Percentiles rank a stretch among this genome's conserved stretches.
Conservation (phyloP, 208 protist genomes). For the Wallacemonas sp. region DNA sequence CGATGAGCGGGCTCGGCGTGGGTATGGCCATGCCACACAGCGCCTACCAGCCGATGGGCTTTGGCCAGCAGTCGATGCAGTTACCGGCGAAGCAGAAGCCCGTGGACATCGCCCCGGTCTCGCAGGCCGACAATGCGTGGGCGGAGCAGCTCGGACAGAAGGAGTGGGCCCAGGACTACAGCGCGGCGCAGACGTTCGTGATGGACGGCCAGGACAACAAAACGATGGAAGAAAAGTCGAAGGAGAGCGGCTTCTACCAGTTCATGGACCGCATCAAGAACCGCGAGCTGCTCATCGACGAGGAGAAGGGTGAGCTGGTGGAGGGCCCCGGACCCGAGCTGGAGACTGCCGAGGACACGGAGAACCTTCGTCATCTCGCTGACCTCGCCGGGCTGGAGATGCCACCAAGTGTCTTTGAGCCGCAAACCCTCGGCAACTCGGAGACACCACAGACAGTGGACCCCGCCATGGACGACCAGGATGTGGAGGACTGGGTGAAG, state of each 20-base stretch:
- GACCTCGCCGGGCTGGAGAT: conserved; percentile 52
- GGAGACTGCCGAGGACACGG: conserved; percentile 47
- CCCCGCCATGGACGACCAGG: conserved; percentile 31
- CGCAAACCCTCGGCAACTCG: conserved; percentile 4
- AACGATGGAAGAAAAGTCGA: conserved; percentile 60
- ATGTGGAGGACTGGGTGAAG: conserved; percentile 72
- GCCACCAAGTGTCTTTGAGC: conserved; percentile 38
- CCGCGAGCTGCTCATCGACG: conserved; percentile 75
- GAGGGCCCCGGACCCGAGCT: conserved; percentile 63
- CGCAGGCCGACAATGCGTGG: conserved; percentile 41
- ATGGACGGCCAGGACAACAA: conserved; percentile 37
- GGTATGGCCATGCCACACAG: conserved; percentile 56
- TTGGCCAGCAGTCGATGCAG: conserved; percentile 27
- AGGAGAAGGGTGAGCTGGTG: conserved; percentile 73
- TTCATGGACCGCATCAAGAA: conserved; percentile 83
- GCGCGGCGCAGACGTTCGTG: conserved; percentile 55
- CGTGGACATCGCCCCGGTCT: conserved; percentile 12
- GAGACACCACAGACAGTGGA: conserved; percentile 14
- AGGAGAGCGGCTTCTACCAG: conserved; percentile 68
- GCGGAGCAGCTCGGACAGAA: conserved; percentile 56
- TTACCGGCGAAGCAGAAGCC: conserved; percentile 11
- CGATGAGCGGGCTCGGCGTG: conserved; percentile 19
- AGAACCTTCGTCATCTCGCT: conserved; percentile 53
- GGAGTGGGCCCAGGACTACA: conserved; percentile 76
- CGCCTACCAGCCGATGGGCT: conserved; percentile 44